Evolutionary conservation across 495 filamentous ascomycete genomes (phyloP), one percentile per base, ranked within the genome.

Genomic region (Penicillium salamii): DNA sequence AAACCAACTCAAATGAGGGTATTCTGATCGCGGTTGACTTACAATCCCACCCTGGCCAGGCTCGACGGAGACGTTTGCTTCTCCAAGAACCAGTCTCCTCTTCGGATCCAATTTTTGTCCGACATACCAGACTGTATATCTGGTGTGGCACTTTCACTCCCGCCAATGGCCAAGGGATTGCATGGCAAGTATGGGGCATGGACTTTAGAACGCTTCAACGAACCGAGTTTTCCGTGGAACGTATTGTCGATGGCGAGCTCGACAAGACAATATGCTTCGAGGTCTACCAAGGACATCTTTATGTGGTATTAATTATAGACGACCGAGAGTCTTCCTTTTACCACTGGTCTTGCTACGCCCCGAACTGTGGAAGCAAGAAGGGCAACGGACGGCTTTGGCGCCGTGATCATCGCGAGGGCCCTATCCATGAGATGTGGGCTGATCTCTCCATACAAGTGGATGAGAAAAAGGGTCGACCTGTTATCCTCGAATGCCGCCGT

Each of bases 371-470:
- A 62, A 7, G 29, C 36, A 15, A 17, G 46, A 50, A 53, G 18
- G 54, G 55, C 55, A 45, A 47, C 14, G 61, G 68, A 15, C 62
- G 65, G 6, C 73, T 85, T 35, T 91, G 83, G 80, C 72, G 88
- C 24, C 78, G 88, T 36, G 69, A 84, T 43, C 84, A 90, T 50
- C 67, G 64, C 7, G 88, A 91, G 57, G 88, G 88, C 0, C 84
- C 87, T 3, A 84, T 91, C 47, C 84, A 90, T 54, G 86, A 91
- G 57, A 76, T 84, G 14, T 91, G 87, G 86, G 84, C 81, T 0
- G 80, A 84, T 47, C 68, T 91, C 5, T 78, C 76, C 2, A 66
- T 91, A 1, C 76, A 83, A 18, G 72, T 69, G 37, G 84, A 90
- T 47, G 85, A 91, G 52, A 54, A 59, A 8, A 83, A 79, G 1